Conservation (phyloP, 2,329 filamentous ascomycete genomes). For the Epichloe elymi region DNA sequence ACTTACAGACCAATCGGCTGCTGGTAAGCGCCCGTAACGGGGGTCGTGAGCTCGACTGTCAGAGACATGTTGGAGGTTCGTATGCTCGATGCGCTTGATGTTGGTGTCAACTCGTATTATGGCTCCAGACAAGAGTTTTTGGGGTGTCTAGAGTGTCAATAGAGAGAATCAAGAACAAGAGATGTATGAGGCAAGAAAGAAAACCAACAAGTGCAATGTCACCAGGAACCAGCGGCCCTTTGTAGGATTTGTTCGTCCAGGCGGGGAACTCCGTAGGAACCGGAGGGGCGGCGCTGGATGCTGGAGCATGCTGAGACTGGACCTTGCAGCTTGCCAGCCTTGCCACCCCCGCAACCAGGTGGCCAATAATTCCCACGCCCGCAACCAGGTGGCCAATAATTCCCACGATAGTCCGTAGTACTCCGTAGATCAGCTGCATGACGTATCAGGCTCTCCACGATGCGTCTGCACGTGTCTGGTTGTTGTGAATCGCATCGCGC, state of each 20-base stretch:
- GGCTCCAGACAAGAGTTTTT: background rate
- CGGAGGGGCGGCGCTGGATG: background rate
- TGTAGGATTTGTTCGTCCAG: background rate
- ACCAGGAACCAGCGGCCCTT: background rate
- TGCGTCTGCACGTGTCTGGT: too few species aligned
- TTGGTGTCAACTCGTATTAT: background rate
- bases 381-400: too few species aligned
- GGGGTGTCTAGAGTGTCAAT: background rate
- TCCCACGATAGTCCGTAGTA: too few species aligned
- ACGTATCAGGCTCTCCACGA: too few species aligned
- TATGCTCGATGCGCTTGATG: background rate
- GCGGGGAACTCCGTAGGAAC: background rate
- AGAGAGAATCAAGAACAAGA: background rate
- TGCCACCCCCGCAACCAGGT: too few species aligned
- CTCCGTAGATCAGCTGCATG: too few species aligned
- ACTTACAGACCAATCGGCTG: constrained; percentile 51
- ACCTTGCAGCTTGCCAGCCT: background rate
- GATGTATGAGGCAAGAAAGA: background rate
- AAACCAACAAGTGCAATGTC: background rate
- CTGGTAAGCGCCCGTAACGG: constrained; percentile 44
- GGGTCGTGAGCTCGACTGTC: constrained; percentile 53
- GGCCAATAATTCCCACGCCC: too few species aligned
- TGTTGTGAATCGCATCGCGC: too few species aligned
- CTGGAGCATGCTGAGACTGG: background rate
- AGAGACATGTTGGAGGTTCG: constrained; percentile 27